Percentiles rank a stretch among this genome's conserved stretches.
Evolutionary conservation across 2,329 filamentous ascomycete genomes (phyloP).

Genomic region (Epichloe amarillans): DNA sequence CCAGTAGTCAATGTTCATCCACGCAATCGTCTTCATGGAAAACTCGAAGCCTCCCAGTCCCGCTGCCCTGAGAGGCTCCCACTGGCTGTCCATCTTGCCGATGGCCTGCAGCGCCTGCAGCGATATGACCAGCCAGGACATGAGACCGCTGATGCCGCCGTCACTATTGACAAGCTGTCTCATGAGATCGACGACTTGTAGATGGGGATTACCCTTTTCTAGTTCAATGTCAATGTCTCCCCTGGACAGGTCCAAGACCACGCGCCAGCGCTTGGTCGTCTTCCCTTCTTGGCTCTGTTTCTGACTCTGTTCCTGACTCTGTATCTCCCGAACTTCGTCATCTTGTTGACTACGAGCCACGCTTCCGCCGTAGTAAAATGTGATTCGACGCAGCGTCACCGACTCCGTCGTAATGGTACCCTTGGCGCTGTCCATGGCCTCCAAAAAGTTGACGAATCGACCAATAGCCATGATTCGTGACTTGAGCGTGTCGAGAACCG

Average conservation of each 20-base stretch:
- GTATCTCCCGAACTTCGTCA: neutral
- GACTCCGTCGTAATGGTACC: slow-evolving; percentile 43
- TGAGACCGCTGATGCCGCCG: slow-evolving; percentile 38
- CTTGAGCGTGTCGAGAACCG: slow-evolving; percentile 45
- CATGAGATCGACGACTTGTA: slow-evolving; percentile 47
- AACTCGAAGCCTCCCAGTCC: slow-evolving; percentile 37
- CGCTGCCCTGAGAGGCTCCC: slow-evolving; percentile 28
- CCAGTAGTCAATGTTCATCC: slow-evolving; percentile 42
- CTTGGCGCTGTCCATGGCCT: slow-evolving; percentile 45
- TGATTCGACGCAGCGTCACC: slow-evolving; percentile 47
- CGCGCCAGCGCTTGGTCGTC: slow-evolving; percentile 29
- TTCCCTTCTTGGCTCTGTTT: slow-evolving; percentile 5
- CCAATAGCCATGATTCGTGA: slow-evolving; percentile 53
- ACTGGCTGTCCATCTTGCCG: slow-evolving; percentile 43
- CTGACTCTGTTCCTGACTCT: neutral
- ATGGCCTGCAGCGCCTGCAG: slow-evolving; percentile 52
- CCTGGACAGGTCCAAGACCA: slow-evolving; percentile 43
- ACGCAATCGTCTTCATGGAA: slow-evolving; percentile 40
- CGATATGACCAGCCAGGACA: slow-evolving; percentile 42
- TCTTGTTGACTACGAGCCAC: slow-evolving; percentile 9
- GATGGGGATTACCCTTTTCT: slow-evolving; percentile 51
- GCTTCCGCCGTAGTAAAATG: slow-evolving; percentile 49
- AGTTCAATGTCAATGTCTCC: slow-evolving; percentile 45
- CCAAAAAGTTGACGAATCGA: slow-evolving; percentile 56
- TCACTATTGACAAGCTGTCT: slow-evolving; percentile 42